Conservation (phyloP, 345 rosid species). For the Eucalyptus dawsonii region DNA sequence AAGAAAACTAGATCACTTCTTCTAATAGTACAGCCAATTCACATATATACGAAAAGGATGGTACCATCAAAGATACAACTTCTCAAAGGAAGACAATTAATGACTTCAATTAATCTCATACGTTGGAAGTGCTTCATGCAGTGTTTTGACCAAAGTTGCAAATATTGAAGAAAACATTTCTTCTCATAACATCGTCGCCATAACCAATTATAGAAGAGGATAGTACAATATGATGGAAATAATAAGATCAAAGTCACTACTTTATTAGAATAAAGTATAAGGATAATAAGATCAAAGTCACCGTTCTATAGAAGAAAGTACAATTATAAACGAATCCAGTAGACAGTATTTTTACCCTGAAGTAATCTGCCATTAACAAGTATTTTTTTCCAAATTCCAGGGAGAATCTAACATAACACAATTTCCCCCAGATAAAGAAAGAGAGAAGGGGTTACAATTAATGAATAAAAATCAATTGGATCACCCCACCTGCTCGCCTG, state of each 20-base stretch:
- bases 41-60: too few species aligned
- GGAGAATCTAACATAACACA: background rate
- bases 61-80: too few species aligned
- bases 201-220: too few species aligned
- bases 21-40: too few species aligned
- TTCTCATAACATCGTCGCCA: too few species aligned
- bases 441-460: background rate
- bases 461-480: background rate
- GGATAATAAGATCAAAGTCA: background rate
- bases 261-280: background rate
- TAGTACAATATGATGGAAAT: too few species aligned
- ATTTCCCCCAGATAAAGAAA: background rate
- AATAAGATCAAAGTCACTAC: background rate
- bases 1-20: too few species aligned
- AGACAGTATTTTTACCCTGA: background rate
- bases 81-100: too few species aligned
- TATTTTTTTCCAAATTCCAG: background rate
- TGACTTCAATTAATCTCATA: too few species aligned
- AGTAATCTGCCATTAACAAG: background rate
- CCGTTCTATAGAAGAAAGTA: background rate
- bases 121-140: too few species aligned
- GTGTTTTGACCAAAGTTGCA: too few species aligned
- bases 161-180: too few species aligned
- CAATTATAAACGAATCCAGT: background rate
- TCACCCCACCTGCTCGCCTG: background rate